Conservation (phyloP, 352 stramenopile species). For the Phytophthora tentaculata region DNA sequence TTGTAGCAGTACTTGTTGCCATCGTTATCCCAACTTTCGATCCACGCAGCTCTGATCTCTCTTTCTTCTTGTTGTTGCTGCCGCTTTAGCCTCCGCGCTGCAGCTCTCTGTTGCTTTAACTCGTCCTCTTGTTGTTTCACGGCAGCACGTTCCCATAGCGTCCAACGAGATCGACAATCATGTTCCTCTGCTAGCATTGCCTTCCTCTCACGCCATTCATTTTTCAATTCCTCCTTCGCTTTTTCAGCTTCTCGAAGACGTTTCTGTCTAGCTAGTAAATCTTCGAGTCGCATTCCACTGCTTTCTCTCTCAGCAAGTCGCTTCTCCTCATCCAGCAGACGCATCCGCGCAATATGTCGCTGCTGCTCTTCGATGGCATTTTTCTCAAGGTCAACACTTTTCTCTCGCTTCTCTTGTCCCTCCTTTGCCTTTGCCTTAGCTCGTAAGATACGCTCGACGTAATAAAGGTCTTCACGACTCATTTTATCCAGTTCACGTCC, state of each 20-base stretch:
- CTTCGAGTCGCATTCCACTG: slow-evolving; percentile 52
- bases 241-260: slow-evolving; percentile 46
- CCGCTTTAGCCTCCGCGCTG: slow-evolving; percentile 40
- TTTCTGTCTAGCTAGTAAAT: slow-evolving; percentile 52
- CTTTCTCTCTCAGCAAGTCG: slow-evolving; percentile 39
- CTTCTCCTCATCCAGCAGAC: slow-evolving; percentile 44
- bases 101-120: slow-evolving; percentile 39
- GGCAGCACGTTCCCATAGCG: slow-evolving; percentile 30
- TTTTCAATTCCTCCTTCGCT: slow-evolving; percentile 35
- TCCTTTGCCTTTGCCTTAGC: slow-evolving; percentile 38
- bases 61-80: slow-evolving; percentile 44
- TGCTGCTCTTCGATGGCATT: slow-evolving; percentile 56
- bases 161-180: slow-evolving; percentile 43
- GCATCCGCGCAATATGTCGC: slow-evolving; percentile 54
- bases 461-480: slow-evolving; percentile 62
- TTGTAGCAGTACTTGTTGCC: slow-evolving; percentile 79
- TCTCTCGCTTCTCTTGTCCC: slow-evolving; percentile 27
- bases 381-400: background rate
- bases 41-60: slow-evolving; percentile 45
- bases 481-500: slow-evolving; percentile 47
- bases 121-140: slow-evolving; percentile 35
- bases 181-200: slow-evolving; percentile 57
- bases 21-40: slow-evolving; percentile 50
- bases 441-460: slow-evolving; percentile 51
- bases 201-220: slow-evolving; percentile 49